A percentile compares a stretch with the other conserved stretches of the same genome.
Conservation (phyloP, 106 monocot genomes). For the Dendrobium huoshanense region DNA sequence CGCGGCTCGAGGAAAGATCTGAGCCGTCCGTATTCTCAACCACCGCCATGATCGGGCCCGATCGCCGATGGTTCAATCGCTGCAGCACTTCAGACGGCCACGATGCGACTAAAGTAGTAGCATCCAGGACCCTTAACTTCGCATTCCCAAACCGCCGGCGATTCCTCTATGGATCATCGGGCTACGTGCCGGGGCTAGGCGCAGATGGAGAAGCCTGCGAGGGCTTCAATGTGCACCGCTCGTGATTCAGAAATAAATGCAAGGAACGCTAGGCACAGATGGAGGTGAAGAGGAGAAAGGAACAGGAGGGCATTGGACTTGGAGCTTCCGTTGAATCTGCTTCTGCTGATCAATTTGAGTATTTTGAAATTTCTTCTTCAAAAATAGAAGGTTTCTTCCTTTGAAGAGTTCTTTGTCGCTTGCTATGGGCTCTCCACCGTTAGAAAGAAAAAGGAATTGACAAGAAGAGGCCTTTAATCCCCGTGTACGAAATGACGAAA, state of each 20-base stretch:
- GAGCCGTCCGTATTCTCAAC: conserved; percentile 29
- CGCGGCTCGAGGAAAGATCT: conserved; percentile 15
- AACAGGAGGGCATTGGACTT: background rate
- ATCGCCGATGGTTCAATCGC: background rate
- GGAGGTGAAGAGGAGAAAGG: background rate
- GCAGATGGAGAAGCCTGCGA: background rate
- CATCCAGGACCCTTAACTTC: background rate
- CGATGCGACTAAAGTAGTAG: background rate
- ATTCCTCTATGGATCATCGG: background rate
- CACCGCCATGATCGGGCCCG: conserved; percentile 34
- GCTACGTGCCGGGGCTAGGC: background rate
- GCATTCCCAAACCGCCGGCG: background rate
- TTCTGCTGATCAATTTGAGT: background rate
- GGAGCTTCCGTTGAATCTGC: background rate
- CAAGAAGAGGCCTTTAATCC: background rate
- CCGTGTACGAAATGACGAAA: background rate
- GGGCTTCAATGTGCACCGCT: background rate
- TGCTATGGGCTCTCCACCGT: background rate
- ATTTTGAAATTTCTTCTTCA: background rate
- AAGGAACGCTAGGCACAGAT: background rate
- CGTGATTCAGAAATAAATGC: background rate
- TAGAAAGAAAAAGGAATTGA: background rate
- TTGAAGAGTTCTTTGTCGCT: background rate
- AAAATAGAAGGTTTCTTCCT: background rate
- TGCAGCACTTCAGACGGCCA: background rate